Conservation (phyloP, 768 basidiomycete species). For the Lentinula lateritia region DNA sequence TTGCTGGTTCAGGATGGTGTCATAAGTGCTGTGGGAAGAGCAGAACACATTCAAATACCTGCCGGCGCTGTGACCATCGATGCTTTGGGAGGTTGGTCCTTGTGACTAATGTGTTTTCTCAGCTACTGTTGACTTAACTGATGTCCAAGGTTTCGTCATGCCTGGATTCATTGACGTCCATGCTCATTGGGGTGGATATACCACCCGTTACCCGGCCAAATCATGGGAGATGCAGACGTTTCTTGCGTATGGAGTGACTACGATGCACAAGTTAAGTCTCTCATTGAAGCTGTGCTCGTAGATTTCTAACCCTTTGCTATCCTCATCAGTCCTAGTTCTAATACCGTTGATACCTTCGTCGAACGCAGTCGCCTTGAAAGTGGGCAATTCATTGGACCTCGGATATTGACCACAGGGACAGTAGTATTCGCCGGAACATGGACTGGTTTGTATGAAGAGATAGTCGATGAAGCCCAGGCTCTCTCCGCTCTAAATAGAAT, state of each 20-base stretch:
- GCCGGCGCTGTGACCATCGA: conserved; percentile 43
- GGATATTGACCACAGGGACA: conserved; percentile 67
- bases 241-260: conserved; percentile 73
- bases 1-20: conserved; percentile 52
- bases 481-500: conserved; percentile 59
- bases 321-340: conserved; percentile 50
- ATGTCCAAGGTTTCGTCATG: conserved; percentile 48
- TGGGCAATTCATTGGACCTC: conserved; percentile 62
- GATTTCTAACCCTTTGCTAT: not conserved
- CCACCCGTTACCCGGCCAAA: conserved; percentile 46
- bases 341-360: conserved; percentile 54
- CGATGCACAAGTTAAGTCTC: conserved; percentile 67
- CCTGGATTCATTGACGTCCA: conserved; percentile 79
- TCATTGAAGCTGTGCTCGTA: not conserved
- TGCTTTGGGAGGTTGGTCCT: conserved; percentile 53
- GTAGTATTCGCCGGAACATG: conserved; percentile 54
- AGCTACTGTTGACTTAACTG: not conserved
- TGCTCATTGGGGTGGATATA: conserved; percentile 64
- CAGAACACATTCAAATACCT: conserved; percentile 26
- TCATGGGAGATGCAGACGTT: conserved; percentile 76
- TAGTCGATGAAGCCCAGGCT: conserved; percentile 57
- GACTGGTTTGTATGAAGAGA: conserved; percentile 51
- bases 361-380: conserved; percentile 67
- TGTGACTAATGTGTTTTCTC: not conserved
- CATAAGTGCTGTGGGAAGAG: conserved; percentile 42